A percentile compares a stretch with the other conserved stretches of the same genome.
Conservation (phyloP, 106 monocot species). For the Dioscorea alata region DNA sequence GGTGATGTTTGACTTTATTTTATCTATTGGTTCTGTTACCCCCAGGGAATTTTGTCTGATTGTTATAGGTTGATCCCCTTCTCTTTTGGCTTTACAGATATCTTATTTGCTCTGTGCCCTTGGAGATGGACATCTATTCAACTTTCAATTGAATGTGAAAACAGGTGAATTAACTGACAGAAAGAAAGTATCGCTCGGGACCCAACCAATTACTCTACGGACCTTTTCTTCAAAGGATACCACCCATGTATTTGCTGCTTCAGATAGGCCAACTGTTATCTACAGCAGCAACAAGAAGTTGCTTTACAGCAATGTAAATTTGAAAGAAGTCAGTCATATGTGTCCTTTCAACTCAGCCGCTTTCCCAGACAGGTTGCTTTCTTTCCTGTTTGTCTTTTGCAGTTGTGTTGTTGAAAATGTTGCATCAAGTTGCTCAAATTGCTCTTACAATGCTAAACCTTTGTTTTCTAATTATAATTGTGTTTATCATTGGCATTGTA, state of each 20-base stretch:
- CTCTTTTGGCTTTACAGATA: constrained; percentile 28
- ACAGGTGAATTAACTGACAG: constrained; percentile 69
- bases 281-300: constrained; percentile 99
- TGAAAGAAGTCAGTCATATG: constrained; percentile 99
- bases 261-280: constrained; percentile 95
- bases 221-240: constrained; percentile 93
- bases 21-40: neutral
- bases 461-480: no score
- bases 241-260: constrained; percentile 92
- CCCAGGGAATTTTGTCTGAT: neutral
- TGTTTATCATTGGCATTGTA: no score
- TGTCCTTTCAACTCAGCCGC: constrained; percentile 99
- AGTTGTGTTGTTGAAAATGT: neutral
- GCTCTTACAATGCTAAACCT: no score
- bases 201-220: constrained; percentile 93
- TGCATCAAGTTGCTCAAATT: neutral
- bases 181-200: constrained; percentile 95
- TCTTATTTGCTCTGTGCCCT: constrained; percentile 93
- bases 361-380: constrained; percentile 83
- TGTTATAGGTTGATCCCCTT: neutral
- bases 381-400: constrained; percentile 1
- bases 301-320: constrained; percentile 97
- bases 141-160: constrained; percentile 60
- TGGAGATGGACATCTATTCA: constrained; percentile 96
- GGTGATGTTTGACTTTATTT: constrained; percentile 1